Evolutionary conservation across 2,329 filamentous ascomycete species (phyloP).

Genomic region (Pseudofabraea citricarpa): DNA sequence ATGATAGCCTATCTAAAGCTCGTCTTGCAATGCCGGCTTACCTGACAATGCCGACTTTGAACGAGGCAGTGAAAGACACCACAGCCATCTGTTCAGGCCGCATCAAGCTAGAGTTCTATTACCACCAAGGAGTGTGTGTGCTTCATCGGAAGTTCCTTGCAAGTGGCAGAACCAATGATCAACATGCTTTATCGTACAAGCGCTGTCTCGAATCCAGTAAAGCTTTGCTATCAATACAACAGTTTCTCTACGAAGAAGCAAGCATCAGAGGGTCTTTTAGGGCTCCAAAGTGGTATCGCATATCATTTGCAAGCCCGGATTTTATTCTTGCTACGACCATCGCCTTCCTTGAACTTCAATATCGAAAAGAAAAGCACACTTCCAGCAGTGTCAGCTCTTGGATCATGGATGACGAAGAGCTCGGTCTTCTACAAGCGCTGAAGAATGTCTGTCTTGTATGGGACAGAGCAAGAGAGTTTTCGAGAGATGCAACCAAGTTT

Average conservation of each 20-base stretch:
- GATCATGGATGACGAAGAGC: background rate
- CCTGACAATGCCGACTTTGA: constrained; percentile 68
- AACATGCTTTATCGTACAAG: constrained; percentile 9
- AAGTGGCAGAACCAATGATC: constrained; percentile 8
- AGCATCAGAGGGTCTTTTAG: background rate
- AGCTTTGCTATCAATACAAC: background rate
- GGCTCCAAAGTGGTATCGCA: background rate
- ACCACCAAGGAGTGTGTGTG: constrained; percentile 14
- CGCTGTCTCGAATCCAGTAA: constrained; percentile 21
- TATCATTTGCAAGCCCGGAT: background rate
- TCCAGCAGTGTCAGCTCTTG: background rate
- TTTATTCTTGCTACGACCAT: background rate
- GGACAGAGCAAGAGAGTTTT: background rate
- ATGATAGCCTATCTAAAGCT: constrained; percentile 53
- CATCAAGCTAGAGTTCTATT: constrained; percentile 52
- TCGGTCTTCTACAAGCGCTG: background rate
- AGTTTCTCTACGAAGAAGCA: background rate
- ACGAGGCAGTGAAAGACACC: constrained; percentile 58
- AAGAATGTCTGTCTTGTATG: background rate
- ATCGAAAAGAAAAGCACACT: background rate
- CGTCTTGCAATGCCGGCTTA: constrained; percentile 69
- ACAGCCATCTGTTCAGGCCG: constrained; percentile 58
- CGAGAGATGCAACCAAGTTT: background rate
- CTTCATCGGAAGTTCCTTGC: constrained; percentile 15
- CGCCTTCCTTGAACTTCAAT: background rate